Percentiles rank a stretch among this genome's conserved stretches.
Conservation (phyloP, 805 yeast species). For the Metschnikowia lunata region DNA sequence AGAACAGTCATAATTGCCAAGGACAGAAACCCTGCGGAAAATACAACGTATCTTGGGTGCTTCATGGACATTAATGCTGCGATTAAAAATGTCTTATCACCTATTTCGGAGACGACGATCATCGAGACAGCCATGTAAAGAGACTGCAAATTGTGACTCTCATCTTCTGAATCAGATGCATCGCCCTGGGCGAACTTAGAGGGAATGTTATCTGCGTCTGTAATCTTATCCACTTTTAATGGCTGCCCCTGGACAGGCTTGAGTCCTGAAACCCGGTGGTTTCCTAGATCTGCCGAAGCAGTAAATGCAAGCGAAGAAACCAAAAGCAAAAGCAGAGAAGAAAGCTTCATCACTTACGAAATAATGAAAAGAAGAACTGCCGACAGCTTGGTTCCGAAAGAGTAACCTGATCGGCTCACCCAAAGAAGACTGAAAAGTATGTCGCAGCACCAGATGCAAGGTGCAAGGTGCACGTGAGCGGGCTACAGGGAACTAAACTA, state of each 20-base stretch:
- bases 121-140: constrained; percentile 79
- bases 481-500: too few species aligned
- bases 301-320: constrained; percentile 6
- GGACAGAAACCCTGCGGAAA: constrained; percentile 81
- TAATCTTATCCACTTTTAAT: constrained; percentile 8
- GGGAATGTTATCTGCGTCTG: constrained; percentile 12
- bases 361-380: background rate
- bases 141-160: constrained; percentile 28
- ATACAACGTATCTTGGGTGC: constrained; percentile 77
- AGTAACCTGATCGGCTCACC: too few species aligned
- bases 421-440: too few species aligned
- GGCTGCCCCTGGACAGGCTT: constrained; percentile 4
- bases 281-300: background rate
- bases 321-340: constrained; percentile 6
- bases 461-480: too few species aligned
- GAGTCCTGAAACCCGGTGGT: background rate
- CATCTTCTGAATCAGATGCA: constrained; percentile 1
- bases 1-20: constrained; percentile 86
- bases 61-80: constrained; percentile 99
- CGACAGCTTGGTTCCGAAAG: too few species aligned
- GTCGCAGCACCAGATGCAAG: too few species aligned
- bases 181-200: background rate
- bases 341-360: constrained; percentile 5
- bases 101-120: constrained; percentile 94
- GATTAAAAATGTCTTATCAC: constrained; percentile 94